Percentiles rank a stretch among this genome's conserved stretches.
Conservation (phyloP, 2,329 filamentous ascomycete genomes). For the Coniochaeta sp. region DNA sequence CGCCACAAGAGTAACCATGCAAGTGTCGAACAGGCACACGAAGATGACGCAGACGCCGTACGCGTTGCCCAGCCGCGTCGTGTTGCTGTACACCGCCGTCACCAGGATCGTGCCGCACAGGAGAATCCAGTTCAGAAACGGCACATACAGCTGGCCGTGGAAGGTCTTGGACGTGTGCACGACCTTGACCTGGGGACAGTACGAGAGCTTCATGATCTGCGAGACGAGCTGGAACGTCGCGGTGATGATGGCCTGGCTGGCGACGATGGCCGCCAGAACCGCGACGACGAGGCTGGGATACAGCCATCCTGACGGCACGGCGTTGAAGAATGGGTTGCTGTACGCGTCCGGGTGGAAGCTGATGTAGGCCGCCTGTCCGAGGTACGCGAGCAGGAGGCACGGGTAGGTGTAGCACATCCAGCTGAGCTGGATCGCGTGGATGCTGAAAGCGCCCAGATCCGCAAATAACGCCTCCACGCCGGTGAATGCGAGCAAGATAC, state of each 20-base stretch:
- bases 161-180: conserved; percentile 63
- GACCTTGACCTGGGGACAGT: conserved; percentile 69
- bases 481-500: conserved; percentile 67
- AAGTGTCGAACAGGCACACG: conserved; percentile 71
- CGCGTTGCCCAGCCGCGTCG: conserved; percentile 62
- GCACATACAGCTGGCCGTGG: conserved; percentile 71
- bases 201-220: conserved; percentile 63
- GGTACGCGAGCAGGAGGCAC: conserved; percentile 57
- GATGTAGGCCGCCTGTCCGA: conserved; percentile 69
- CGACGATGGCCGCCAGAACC: conserved; percentile 64
- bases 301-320: conserved; percentile 58
- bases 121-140: conserved; percentile 68
- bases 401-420: conserved; percentile 66
- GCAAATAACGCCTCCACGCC: conserved; percentile 75
- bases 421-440: conserved; percentile 61
- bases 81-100: conserved; percentile 68
- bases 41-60: conserved; percentile 77
- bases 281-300: conserved; percentile 60
- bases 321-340: conserved; percentile 67
- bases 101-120: conserved; percentile 71
- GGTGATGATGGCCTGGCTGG: conserved; percentile 73
- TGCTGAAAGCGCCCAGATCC: conserved; percentile 67
- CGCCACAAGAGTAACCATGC: conserved; percentile 64
- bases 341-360: conserved; percentile 50
- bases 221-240: conserved; percentile 62